Percentiles rank a stretch among this genome's conserved stretches.
phyloP scores from a whole-genome alignment of 306 rosid species.

The Senna siamea region DNA sequence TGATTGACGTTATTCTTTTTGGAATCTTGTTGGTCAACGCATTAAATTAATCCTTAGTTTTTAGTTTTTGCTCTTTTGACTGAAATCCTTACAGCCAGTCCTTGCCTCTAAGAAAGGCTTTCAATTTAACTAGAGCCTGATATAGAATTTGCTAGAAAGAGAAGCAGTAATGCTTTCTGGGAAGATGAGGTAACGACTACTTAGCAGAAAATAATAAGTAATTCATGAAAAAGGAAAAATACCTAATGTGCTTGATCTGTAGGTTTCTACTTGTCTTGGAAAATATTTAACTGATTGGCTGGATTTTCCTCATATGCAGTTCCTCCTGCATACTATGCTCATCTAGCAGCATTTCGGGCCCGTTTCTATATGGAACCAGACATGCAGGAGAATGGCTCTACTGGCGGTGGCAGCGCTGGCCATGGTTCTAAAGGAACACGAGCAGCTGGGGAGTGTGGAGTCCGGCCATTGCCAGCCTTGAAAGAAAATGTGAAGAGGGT shows the following conservation, averaged over 20 bases:
- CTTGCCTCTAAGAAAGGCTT: constrained; percentile 14
- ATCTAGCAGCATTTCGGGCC: constrained; percentile 94
- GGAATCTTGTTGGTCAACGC: constrained; percentile 58
- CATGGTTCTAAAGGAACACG: constrained; percentile 59
- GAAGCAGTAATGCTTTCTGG: not conserved
- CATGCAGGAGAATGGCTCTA: constrained; percentile 71
- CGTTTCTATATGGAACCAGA: constrained; percentile 94
- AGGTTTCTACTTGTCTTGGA: not conserved
- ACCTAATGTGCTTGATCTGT: not conserved
- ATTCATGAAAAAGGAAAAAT: not conserved
- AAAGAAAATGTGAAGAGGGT: constrained; percentile 98
- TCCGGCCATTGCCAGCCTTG: constrained; percentile 90
- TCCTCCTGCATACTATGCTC: constrained; percentile 95
- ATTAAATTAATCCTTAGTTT: constrained; percentile 6
- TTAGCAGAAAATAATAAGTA: not conserved
- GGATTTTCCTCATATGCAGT: constrained; percentile 54
- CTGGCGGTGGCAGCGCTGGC: constrained; percentile 43
- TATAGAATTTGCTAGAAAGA: not conserved
- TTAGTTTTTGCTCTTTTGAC: not conserved
- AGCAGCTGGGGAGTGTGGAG: constrained; percentile 61
- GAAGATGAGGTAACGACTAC: not conserved
- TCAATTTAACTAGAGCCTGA: too few relatives aligned
- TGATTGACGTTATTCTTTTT: too few relatives aligned
- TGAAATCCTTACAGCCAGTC: not conserved
- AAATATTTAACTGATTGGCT: not conserved